Percentiles rank a stretch among this genome's conserved stretches.
These are phyloP conservation scores for Myrica gale DNA, from an alignment of 306 rosid genomes.

Conservation along the genomic window DNA sequence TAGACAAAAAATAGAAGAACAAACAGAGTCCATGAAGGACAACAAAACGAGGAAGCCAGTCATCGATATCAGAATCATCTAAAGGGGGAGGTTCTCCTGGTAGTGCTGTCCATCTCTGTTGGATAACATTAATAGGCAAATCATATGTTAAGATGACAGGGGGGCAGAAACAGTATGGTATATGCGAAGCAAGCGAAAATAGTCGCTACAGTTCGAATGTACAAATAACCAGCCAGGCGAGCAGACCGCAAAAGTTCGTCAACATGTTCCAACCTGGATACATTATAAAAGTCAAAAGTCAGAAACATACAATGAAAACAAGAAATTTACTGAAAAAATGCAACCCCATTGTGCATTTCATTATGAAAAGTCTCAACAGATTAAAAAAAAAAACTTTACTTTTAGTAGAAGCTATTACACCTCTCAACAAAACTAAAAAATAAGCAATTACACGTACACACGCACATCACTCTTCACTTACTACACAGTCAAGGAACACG, in stretches of 20 bases:
- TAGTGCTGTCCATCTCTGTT: constrained; percentile 73
- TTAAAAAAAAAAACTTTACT: background rate
- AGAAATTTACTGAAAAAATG: background rate
- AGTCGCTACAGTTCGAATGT: constrained; percentile 70
- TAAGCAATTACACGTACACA: background rate
- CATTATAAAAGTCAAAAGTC: constrained; percentile 18
- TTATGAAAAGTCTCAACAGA: background rate
- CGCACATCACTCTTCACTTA: background rate
- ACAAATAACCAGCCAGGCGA: constrained; percentile 72
- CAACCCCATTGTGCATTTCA: background rate
- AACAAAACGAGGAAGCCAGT: constrained; percentile 89
- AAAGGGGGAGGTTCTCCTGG: constrained; percentile 87
- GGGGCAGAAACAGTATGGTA: background rate
- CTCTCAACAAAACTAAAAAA: background rate
- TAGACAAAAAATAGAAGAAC: constrained; percentile 61
- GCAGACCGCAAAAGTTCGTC: constrained; percentile 81
- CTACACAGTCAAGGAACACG: constrained; percentile 8
- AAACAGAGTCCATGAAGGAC: constrained; percentile 78
- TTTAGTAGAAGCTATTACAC: background rate
- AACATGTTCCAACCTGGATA: constrained; percentile 73
- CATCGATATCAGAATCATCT: constrained; percentile 75
- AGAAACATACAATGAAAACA: constrained; percentile 2
- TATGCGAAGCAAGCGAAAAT: constrained; percentile 17
- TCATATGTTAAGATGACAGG: constrained; percentile 21
- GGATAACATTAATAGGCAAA: constrained; percentile 10